Evolutionary conservation across 2,329 filamentous ascomycete species (phyloP).

Genomic region (Aureobasidium leucospermi): DNA sequence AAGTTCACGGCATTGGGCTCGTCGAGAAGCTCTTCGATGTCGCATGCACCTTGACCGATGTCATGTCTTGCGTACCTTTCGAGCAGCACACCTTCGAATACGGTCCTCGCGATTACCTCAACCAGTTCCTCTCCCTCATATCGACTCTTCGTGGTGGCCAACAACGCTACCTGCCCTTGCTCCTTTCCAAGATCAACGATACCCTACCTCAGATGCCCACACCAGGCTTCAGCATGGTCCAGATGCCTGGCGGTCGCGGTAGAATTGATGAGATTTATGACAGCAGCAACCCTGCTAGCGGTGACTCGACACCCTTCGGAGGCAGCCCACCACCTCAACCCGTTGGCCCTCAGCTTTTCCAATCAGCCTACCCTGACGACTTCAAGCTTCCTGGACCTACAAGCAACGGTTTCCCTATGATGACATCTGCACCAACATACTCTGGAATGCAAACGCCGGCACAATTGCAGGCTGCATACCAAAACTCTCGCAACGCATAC

Average conservation of each 20-base stretch:
- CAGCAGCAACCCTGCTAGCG: constrained; percentile 23
- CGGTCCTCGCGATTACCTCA: constrained; percentile 67
- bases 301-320: constrained; percentile 18
- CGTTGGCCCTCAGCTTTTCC: neutral
- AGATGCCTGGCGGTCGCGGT: constrained; percentile 20
- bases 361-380: neutral
- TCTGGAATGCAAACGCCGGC: neutral
- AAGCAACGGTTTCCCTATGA: constrained; percentile 8
- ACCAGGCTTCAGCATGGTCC: constrained; percentile 22
- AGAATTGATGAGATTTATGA: constrained; percentile 26
- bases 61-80: constrained; percentile 57
- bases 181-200: constrained; percentile 69
- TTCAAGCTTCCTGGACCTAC: constrained; percentile 12
- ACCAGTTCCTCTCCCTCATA: constrained; percentile 59
- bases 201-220: constrained; percentile 24
- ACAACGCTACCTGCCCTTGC: constrained; percentile 67
- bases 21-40: constrained; percentile 78
- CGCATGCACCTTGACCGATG: constrained; percentile 64
- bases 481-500: constrained; percentile 4
- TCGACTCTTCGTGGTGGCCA: constrained; percentile 67
- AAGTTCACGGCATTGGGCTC: constrained; percentile 66
- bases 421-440: constrained; percentile 3
- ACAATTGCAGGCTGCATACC: constrained; percentile 2
- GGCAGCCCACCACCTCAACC: constrained; percentile 12
- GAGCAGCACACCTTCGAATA: constrained; percentile 51